Base-by-base conservation (phyloP, 768 basidiomycete genomes). In the Kwoniella bestiolae region DNA sequence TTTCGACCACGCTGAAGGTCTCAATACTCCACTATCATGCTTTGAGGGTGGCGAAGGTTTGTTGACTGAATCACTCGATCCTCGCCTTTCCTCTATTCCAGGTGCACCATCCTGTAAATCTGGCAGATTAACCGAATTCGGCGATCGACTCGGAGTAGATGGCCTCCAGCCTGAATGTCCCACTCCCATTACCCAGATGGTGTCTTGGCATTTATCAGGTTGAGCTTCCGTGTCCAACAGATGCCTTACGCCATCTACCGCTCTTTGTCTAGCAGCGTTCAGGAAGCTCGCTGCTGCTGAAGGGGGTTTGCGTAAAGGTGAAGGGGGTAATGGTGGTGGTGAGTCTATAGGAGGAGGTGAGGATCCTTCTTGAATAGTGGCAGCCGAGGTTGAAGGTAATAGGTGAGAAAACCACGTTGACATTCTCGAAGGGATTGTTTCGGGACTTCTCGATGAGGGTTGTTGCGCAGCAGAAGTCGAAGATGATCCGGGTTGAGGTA, bases 161-260 rank as follows among this genome's bases (percentile, higher is more conserved):
- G 79, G 73, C 53, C 70, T 49, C 68, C 72, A 80, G 9, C 79
- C 79, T 5, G 76, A 71, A 69, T 82, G 92, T 68, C 86, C 85
- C 3, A 92, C 88, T 41, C 94, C 94, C 25, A 96, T 84, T 1
- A 96, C 81, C 93, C 93, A 96, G 29, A 97, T 95, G 0, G 89
- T 86, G 21, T 94, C 91, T 0, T 85, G 75, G 59, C 88, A 93
- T 74, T 86, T 88, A 79, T 96, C 93, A 1, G 91, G 91, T 3
- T 85, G 86, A 18, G 92, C 87, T 80, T 97, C 94, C 70, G 87
- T 87, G 82, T 97, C 94, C 66, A 95, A 85, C n/a, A 97, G 84
- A 82, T 93, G 91, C 49, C 92, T 85, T 84, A 93, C 87, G 6
- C 78, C 78, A 47, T 78, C 79, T 1, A 74, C 79, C 3, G 77